phyloP scores from a whole-genome alignment of 2,329 filamentous ascomycete species.

The Xylariaceae sp. region DNA sequence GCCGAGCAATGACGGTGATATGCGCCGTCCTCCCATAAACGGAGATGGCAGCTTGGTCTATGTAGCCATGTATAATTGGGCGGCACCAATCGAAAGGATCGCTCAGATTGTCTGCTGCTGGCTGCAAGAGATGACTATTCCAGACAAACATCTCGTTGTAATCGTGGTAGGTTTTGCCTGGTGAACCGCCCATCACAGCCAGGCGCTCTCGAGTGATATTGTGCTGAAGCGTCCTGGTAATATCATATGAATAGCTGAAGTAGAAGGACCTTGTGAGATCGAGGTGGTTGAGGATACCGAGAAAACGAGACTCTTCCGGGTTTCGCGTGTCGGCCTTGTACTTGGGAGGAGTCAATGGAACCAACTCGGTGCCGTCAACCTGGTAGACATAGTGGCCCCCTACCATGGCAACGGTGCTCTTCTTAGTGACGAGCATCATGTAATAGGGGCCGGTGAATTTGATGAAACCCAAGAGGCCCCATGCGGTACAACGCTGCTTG shows the following conservation, averaged over 20 bases:
- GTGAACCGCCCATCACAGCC: slow-evolving; percentile 62
- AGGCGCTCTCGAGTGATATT: slow-evolving; percentile 82
- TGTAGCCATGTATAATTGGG: slow-evolving; percentile 92
- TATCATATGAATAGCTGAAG: slow-evolving; percentile 97
- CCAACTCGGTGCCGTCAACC: slow-evolving; percentile 87
- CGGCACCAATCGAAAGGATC: slow-evolving; percentile 94
- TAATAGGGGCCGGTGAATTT: slow-evolving; percentile 95
- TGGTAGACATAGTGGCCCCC: slow-evolving; percentile 96
- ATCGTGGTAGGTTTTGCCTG: slow-evolving; percentile 58
- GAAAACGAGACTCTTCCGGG: slow-evolving; percentile 83
- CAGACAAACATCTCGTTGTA: slow-evolving; percentile 97
- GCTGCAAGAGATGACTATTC: slow-evolving; percentile 86
- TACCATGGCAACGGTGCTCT: slow-evolving; percentile 92
- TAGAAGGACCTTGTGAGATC: slow-evolving; percentile 92
- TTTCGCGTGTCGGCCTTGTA: slow-evolving; percentile 76
- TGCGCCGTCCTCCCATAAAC: slow-evolving; percentile 88
- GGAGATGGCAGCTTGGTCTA: slow-evolving; percentile 82
- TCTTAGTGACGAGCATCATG: slow-evolving; percentile 94
- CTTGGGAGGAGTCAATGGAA: slow-evolving; percentile 77
- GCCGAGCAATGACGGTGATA: slow-evolving; percentile 87
- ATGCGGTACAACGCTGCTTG: slow-evolving; percentile 84
- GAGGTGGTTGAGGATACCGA: slow-evolving; percentile 84
- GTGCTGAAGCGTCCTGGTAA: slow-evolving; percentile 86
- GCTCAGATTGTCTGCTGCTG: slow-evolving; percentile 66
- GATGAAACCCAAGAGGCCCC: slow-evolving; percentile 94